These are phyloP conservation scores for Lodderomyces parapsilosis DNA, from an alignment of 1,139 yeast species.

Conservation along the genomic window DNA sequence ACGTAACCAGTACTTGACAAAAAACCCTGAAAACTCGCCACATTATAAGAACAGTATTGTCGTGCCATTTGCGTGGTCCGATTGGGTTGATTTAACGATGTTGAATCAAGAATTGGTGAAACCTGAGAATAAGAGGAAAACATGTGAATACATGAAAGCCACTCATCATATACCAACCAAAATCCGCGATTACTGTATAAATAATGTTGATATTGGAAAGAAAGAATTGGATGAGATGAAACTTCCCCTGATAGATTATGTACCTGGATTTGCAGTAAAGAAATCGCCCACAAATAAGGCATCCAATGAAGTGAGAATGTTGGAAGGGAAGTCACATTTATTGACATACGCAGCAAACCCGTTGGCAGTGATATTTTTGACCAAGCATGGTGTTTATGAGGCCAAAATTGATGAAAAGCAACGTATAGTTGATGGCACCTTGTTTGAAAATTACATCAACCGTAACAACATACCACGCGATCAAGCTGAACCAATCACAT, in stretches of 20 bases:
- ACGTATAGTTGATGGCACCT: constrained; percentile 23
- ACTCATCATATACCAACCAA: constrained; percentile 21
- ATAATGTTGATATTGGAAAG: constrained; percentile 21
- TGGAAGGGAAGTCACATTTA: constrained; percentile 46
- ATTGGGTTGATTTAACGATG: constrained; percentile 24
- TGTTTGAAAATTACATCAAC: constrained; percentile 23
- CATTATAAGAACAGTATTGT: constrained; percentile 3
- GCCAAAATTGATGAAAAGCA: constrained; percentile 20
- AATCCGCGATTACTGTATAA: constrained; percentile 23
- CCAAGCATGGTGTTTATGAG: constrained; percentile 27
- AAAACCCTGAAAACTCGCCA: constrained; percentile 9
- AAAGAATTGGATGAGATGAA: constrained; percentile 24
- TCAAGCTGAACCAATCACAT: constrained; percentile 15
- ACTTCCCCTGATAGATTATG: constrained; percentile 12
- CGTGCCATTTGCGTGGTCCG: constrained; percentile 36
- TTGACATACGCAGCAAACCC: constrained; percentile 41
- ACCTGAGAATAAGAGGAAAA: constrained; percentile 19
- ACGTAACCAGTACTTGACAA: constrained; percentile 15
- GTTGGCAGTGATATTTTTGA: constrained; percentile 20
- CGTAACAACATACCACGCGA: constrained; percentile 14
- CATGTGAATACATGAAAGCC: constrained; percentile 25
- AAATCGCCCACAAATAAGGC: constrained; percentile 28
- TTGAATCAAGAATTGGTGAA: constrained; percentile 40
- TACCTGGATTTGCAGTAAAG: constrained; percentile 47
- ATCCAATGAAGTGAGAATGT: constrained; percentile 28